phyloP scores from a whole-genome alignment of 768 basidiomycete genomes.

The Russula virescens region DNA sequence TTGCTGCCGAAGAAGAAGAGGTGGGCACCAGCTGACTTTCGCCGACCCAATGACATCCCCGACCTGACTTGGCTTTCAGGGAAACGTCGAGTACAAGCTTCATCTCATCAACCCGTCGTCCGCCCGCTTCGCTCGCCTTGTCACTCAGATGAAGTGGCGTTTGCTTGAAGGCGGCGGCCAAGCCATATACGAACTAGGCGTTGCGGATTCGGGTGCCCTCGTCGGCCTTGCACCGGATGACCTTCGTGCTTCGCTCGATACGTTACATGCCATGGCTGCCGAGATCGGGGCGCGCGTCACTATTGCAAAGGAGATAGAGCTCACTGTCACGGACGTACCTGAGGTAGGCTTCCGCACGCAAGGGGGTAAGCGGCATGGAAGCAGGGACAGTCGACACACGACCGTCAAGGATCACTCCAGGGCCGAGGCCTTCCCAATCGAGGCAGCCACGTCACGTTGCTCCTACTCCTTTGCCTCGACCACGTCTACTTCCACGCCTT shows the following conservation, averaged over 20 bases:
- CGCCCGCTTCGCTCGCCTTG: constrained; percentile 72
- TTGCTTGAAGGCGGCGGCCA: constrained; percentile 51
- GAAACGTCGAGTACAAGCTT: constrained; percentile 93
- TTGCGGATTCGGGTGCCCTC: constrained; percentile 83
- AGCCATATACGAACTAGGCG: constrained; percentile 51
- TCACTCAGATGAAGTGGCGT: constrained; percentile 95
- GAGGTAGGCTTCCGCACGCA: constrained; percentile 35
- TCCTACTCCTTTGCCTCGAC: constrained; percentile 10
- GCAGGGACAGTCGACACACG: constrained; percentile 9
- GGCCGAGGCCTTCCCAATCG: neutral
- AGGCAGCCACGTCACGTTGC: neutral
- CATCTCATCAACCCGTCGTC: constrained; percentile 77
- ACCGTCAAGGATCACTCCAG: neutral
- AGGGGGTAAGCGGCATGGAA: constrained; percentile 31
- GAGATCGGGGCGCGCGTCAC: constrained; percentile 92
- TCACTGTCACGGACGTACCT: constrained; percentile 43
- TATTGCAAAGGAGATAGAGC: constrained; percentile 83
- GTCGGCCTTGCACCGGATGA: constrained; percentile 70
- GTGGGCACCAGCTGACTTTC: constrained; percentile 28
- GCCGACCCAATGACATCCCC: neutral
- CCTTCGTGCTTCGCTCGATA: constrained; percentile 76
- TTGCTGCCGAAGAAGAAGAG: constrained; percentile 73
- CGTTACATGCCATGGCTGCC: constrained; percentile 89
- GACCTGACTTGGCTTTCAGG: constrained; percentile 41
- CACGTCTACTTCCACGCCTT: constrained; percentile 8